These are phyloP conservation scores for Syzygium syzygioides DNA, from an alignment of 441 rosid species.

Conservation along the genomic window DNA sequence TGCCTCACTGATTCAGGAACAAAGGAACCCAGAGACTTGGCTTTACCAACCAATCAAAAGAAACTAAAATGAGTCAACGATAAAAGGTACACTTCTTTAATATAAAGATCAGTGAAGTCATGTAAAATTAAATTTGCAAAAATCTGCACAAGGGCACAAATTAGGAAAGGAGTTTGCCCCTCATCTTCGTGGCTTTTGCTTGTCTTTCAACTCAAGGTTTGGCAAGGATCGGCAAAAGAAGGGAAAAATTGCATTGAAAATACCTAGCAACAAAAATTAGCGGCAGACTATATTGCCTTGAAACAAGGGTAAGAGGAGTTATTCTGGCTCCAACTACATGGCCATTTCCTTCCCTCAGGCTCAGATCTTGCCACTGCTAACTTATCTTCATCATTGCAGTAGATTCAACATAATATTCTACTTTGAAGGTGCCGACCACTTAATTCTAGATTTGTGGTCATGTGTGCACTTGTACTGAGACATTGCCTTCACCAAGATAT, in stretches of 20 bases:
- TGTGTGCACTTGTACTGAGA: background rate
- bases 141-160: background rate
- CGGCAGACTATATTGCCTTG: background rate
- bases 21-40: background rate
- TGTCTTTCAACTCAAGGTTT: background rate
- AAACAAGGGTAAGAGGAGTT: background rate
- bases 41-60: background rate
- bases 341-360: background rate
- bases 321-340: background rate
- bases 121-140: background rate
- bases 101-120: background rate
- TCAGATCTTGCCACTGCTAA: background rate
- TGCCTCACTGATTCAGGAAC: background rate
- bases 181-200: background rate
- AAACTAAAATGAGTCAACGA: background rate
- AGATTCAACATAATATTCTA: background rate
- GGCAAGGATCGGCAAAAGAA: background rate
- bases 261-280: background rate
- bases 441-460: background rate
- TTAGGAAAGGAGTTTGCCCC: background rate
- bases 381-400: background rate
- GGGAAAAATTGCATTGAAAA: background rate
- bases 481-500: background rate
- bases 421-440: background rate
- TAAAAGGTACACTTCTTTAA: background rate